phyloP scores from a whole-genome alignment of 2,329 filamentous ascomycete species.

The Fusarium torreyae region DNA sequence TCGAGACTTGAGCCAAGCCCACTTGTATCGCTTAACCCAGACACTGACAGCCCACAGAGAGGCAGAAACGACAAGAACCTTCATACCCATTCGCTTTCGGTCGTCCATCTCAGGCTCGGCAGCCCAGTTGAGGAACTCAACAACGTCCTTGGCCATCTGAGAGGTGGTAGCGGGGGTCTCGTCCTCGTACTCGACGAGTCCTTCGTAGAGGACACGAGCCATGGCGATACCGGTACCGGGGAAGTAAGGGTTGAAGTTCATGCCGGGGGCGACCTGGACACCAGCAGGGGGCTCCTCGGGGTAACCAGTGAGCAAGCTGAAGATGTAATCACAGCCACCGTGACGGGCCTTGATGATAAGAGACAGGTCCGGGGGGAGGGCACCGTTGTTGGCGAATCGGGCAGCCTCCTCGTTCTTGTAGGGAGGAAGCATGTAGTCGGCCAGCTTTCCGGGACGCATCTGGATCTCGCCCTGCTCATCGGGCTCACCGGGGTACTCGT shows the following conservation, averaged over 20 bases:
- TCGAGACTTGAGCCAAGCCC: conserved; percentile 94
- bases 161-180: conserved; percentile 93
- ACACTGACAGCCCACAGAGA: conserved; percentile 89
- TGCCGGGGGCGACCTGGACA: conserved; percentile 84
- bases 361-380: conserved; percentile 95
- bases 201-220: conserved; percentile 98
- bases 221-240: conserved; percentile 98
- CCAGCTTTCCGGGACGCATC: conserved; percentile 98
- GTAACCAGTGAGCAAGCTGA: conserved; percentile 96
- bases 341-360: conserved; percentile 98
- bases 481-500: conserved; percentile 98
- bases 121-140: conserved; percentile 99
- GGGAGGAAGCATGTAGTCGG: conserved; percentile 93
- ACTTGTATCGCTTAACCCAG: conserved; percentile 99
- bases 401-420: conserved; percentile 99
- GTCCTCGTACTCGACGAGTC: conserved; percentile 98
- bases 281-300: conserved; percentile 96
- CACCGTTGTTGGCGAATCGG: conserved; percentile 97
- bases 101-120: conserved; percentile 99
- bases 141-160: conserved; percentile 99
- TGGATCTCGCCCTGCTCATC: conserved; percentile 98
- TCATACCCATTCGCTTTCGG: conserved; percentile 99
- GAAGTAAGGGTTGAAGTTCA: conserved; percentile 99
- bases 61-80: conserved; percentile 86
- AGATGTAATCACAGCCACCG: conserved; percentile 99